phyloP scores from a whole-genome alignment of 805 yeast genomes.

The Myxozyma monticola region DNA sequence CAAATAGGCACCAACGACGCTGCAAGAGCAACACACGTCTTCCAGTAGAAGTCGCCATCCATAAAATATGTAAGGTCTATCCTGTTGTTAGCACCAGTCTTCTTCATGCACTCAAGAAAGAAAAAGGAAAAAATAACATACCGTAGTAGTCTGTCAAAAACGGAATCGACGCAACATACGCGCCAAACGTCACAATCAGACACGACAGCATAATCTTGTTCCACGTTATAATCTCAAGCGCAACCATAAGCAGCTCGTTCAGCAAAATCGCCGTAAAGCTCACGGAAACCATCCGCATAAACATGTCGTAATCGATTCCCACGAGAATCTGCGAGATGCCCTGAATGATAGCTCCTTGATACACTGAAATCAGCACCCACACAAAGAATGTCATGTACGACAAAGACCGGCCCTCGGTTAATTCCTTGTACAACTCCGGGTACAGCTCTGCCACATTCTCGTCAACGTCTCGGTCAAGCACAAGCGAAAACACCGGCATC shows the following conservation, averaged over 20 bases:
- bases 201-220: conserved; percentile 64
- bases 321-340: conserved; percentile 75
- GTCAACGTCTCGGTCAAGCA: conserved; percentile 85
- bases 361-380: conserved; percentile 88
- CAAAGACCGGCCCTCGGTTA: conserved; percentile 82
- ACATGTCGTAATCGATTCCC: conserved; percentile 55
- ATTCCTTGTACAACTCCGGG: conserved; percentile 92
- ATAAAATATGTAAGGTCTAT: conserved; percentile 52
- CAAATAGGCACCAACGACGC: conserved; percentile 86
- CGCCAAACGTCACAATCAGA: conserved; percentile 64
- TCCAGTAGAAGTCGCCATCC: conserved; percentile 66
- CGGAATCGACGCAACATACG: conserved; percentile 77
- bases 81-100: neutral
- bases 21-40: conserved; percentile 59
- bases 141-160: conserved; percentile 85
- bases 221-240: conserved; percentile 91
- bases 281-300: conserved; percentile 77
- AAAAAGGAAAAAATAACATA: conserved; percentile 1
- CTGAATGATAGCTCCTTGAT: conserved; percentile 83
- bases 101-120: neutral
- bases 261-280: conserved; percentile 76
- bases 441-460: conserved; percentile 84
- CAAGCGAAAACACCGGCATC: conserved; percentile 96
- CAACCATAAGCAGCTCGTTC: conserved; percentile 92
- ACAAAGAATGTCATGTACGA: conserved; percentile 85